Base-by-base conservation (phyloP, 805 yeast genomes). In the Trichomonascus vanleenenianus region DNA sequence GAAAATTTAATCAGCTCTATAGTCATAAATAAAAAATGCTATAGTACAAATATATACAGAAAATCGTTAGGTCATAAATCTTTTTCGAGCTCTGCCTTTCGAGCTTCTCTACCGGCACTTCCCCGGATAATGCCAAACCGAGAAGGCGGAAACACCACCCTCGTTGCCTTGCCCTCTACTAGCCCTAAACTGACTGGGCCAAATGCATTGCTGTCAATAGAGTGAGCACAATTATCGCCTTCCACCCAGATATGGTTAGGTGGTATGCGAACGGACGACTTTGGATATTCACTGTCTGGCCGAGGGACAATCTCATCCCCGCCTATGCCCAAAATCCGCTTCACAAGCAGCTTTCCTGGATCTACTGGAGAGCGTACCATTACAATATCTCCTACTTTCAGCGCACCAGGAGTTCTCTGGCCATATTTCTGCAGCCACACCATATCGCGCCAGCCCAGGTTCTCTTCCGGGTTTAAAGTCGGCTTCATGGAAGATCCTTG, bases 171-270 rank as follows among this genome's bases (percentile, higher is more conserved):
- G 1, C 96, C 97, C 9, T 85, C 57, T 18, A 88, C 80, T 47
- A 91, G 65, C 0, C 91, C 96, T 33, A 79, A 74, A 12, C 95
- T 81, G 0, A 91, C 74, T 0, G 97, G 95, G 0, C 97, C 97
- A 66, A 85, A 91, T 7, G 73, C 75, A 61, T 88, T 89, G 43
- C 91, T 81, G 64, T 91, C 97, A 1, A 88, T 68, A 0, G 95
- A 82, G 39, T 71, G 71, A 12, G 76, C 63, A 10, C 40, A 9
- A 59, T 86, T 88, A 62, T 91, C 97, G 5, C 97, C 97, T 61
- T 91, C 97, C 0, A 88, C 88, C 97, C 97, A 91, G 5, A 86
- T 55, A 59, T 91, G 97, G 56, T 79, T 82, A 45, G 83, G 65
- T 2, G 96, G 96, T 2, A 91, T 67, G 30, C 66, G 62, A 3